Percentiles rank a stretch among this genome's conserved stretches.
These are phyloP conservation scores for Umbellularia californica DNA, from an alignment of 164 flowering plant species.

Conservation along the genomic window DNA sequence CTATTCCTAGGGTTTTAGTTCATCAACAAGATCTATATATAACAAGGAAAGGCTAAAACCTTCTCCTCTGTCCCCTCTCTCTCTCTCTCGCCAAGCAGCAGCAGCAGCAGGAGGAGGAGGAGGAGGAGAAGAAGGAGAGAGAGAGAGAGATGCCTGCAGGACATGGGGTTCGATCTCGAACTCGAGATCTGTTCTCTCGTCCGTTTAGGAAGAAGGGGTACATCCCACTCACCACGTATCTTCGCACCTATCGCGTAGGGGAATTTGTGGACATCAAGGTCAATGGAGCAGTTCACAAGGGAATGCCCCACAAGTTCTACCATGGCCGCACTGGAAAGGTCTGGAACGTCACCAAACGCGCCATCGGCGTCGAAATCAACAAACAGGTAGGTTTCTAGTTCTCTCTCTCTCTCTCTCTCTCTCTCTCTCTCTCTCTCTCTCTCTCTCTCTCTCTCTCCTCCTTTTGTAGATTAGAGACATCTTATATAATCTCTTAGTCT, in stretches of 20 bases:
- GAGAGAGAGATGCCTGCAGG: slow-evolving; percentile 67
- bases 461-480: neutral
- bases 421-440: neutral
- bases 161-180: slow-evolving; percentile 61
- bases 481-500: neutral
- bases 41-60: no score
- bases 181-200: slow-evolving; percentile 61
- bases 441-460: neutral
- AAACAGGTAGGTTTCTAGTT: slow-evolving; percentile 42
- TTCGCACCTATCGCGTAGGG: slow-evolving; percentile 49
- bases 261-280: slow-evolving; percentile 55
- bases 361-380: slow-evolving; percentile 79
- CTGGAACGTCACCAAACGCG: slow-evolving; percentile 89
- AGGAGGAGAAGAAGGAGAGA: neutral
- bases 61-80: no score
- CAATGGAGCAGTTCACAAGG: slow-evolving; percentile 80
- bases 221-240: slow-evolving; percentile 55
- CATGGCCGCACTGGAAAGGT: slow-evolving; percentile 81
- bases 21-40: no score
- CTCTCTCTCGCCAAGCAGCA: no score
- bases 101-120: no score
- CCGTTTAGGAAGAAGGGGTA: slow-evolving; percentile 78
- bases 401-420: neutral
- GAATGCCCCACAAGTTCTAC: slow-evolving; percentile 92
- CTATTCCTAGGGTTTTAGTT: no score